Base-by-base conservation (phyloP, 2,329 filamentous ascomycete genomes). In the Mycosphaerella arachidis region DNA sequence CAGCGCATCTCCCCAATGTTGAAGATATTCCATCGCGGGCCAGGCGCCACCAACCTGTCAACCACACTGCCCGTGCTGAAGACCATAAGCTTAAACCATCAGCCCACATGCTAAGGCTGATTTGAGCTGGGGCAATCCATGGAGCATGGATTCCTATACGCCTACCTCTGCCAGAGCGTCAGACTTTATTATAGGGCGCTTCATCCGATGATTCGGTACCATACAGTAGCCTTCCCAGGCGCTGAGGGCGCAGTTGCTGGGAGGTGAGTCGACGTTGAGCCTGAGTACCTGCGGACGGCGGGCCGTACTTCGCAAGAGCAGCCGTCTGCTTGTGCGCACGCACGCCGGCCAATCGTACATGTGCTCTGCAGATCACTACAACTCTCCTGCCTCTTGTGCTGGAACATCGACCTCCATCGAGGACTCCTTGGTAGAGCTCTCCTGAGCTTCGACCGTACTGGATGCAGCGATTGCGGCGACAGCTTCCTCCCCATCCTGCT, bases 401-500 rank as follows among this genome's bases (percentile, higher is more conserved):
- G 13, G 43, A 52, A 35, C 48, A 29, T 55, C 48, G 30, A 16
- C 46, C 43, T 55, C 43, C 43, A 35, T 43, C 24, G 55, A 43
- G 18, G 33, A 20, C 43, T 57, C 56, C 27, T 53, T n/a, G 12
- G 30, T 18, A 13, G 48, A 40, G 20, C 24, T 20, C 1, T 45
- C 16, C 4, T 53, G 18, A 29, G 35, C 30, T 37, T 61, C 61
- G 20, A 53, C 55, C 53, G 59, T 50, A 45, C 51, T 30, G 7
- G 50, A n/a, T 4, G 30, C 45, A 30, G 45, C 50, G 20, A 55
- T 45, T 37, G 50, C 53, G 18, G 55, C 33, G 9, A 46, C 55
- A 30, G 53, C 31, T 56, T 65, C 63, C 8, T 63, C 63, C 50
- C 54, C 63, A 56, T 55, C 60, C n/a, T 60, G 52, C 43, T 62